Conservation (phyloP, 768 basidiomycete genomes). For the Phaffia australis region DNA sequence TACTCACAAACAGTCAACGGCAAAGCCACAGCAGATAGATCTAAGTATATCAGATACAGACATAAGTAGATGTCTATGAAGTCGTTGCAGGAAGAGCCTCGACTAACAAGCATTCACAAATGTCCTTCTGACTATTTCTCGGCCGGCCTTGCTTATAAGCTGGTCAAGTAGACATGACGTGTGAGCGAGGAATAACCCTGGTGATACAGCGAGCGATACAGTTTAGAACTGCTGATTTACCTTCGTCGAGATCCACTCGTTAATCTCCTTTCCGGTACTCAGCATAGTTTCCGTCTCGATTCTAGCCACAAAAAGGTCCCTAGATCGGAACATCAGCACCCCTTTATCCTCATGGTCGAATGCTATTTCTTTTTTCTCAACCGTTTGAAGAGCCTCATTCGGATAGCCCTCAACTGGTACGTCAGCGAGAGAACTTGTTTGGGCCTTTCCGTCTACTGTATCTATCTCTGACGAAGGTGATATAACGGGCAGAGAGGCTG, state of each 20-base stretch:
- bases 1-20: constrained; percentile 26
- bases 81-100: constrained; percentile 32
- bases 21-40: constrained; percentile 18
- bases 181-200: constrained; percentile 4
- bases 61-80: constrained; percentile 31
- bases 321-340: not conserved
- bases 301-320: constrained; percentile 22
- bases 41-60: constrained; percentile 28
- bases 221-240: not conserved
- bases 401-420: not conserved
- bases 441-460: no score
- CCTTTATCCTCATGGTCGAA: not conserved
- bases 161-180: constrained; percentile 27
- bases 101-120: constrained; percentile 40
- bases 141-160: constrained; percentile 35
- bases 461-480: no score
- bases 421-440: no score
- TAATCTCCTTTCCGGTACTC: constrained; percentile 32
- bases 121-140: constrained; percentile 43
- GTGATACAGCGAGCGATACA: not conserved
- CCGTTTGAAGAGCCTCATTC: not conserved
- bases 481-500: no score
- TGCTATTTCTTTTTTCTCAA: not conserved
- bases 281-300: constrained; percentile 33
- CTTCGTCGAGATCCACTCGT: constrained; percentile 33